Evolutionary conservation across 306 rosid genomes (phyloP), one percentile per base, ranked within the genome.

Genomic region (Fragaria iinumae): DNA sequence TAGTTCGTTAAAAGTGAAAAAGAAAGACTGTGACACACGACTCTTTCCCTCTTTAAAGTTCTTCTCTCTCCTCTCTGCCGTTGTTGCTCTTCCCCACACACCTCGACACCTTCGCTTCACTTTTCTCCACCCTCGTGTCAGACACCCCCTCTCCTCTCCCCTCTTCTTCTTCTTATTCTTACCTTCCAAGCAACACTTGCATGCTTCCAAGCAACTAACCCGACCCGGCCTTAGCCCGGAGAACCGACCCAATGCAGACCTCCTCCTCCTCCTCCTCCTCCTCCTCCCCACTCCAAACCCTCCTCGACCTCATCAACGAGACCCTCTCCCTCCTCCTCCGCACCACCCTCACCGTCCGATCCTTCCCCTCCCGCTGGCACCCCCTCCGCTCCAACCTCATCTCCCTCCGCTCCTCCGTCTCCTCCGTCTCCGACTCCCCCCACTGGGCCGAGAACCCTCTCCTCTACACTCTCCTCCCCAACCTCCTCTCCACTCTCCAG

Each of bases 371-470:
- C 9, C 87, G 91, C 14, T 87, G 91, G 91, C 88, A 85, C 45
- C 68, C 75, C 25, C 83, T 87, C 72, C 84, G 74, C 74, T 73
- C 87, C 53, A 87, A 83, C 72, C 87, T 87, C 77, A 6, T 74
- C 36, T 69, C 77, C 62, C 84, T 87, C 74, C 59, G 29, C 38
- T 76, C 87, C 27, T 71, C 87, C 60, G 20, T 87, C 49, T 27
- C 82, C 12, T 79, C 74, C 65, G 44, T 85, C 79, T 80, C 87
- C 49, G 85, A 83, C 44, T 87, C 89, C 10, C 48, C 86, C 1
- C 84, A 85, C 84, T 87, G 91, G 91, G 75, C 87, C 2, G 82
- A 80, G 64, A 87, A 87, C 18, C 89, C 91, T 16, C 91, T 87
- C 48, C 80, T 85, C 76, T 85, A 83, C 72, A 80, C 91, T 50